phyloP scores from a whole-genome alignment of 495 filamentous ascomycete species.

The Bathelium albidoporum region DNA sequence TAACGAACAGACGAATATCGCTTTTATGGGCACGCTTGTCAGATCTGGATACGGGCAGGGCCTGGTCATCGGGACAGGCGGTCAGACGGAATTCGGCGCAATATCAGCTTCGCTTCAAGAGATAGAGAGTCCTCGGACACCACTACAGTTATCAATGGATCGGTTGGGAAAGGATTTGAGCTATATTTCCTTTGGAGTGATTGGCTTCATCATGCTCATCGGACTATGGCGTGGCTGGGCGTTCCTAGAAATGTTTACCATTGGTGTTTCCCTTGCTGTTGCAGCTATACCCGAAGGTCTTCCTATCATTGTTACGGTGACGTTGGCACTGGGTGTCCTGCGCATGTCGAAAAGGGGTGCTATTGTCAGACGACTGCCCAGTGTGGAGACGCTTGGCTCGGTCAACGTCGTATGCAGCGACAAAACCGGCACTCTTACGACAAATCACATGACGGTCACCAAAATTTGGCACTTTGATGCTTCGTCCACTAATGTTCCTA shows the following conservation, averaged over 20 bases:
- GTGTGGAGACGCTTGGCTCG: constrained; percentile 93
- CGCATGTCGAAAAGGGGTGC: constrained; percentile 90
- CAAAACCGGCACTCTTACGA: constrained; percentile 92
- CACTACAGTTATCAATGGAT: constrained; percentile 94
- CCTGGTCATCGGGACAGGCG: constrained; percentile 87
- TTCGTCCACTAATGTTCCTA: constrained; percentile 62
- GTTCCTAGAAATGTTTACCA: constrained; percentile 91
- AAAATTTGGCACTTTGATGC: constrained; percentile 84
- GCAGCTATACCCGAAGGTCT: constrained; percentile 95
- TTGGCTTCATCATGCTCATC: constrained; percentile 79
- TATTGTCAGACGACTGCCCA: constrained; percentile 89
- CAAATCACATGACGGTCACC: constrained; percentile 97
- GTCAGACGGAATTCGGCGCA: constrained; percentile 89
- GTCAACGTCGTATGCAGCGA: constrained; percentile 98
- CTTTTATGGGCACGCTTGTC: constrained; percentile 96
- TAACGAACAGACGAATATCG: constrained; percentile 69
- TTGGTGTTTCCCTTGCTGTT: constrained; percentile 92
- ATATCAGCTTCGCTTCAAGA: constrained; percentile 86
- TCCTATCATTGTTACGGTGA: constrained; percentile 96
- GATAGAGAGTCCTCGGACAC: constrained; percentile 89
- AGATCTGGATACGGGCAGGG: constrained; percentile 94
- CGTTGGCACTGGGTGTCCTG: constrained; percentile 83
- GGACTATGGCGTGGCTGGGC: constrained; percentile 82
- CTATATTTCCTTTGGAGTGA: constrained; percentile 91
- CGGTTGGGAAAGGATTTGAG: constrained; percentile 86